phyloP scores from a whole-genome alignment of 2,329 filamentous ascomycete species.

The Verticillium longisporum region DNA sequence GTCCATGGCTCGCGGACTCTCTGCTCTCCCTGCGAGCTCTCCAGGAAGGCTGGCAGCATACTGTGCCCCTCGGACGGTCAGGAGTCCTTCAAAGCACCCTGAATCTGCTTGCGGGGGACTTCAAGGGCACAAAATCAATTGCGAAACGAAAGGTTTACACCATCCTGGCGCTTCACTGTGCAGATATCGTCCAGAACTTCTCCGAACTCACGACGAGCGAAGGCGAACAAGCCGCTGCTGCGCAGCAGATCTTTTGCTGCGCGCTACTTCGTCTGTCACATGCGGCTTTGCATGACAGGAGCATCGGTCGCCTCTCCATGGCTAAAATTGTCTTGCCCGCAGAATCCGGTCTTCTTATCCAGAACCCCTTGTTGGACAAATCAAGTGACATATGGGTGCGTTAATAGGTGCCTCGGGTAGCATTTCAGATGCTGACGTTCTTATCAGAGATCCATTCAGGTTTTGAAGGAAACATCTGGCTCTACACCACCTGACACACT shows the following conservation, averaged over 20 bases:
- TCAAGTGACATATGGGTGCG: constrained; percentile 36
- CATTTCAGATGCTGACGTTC: background rate
- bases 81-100: background rate
- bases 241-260: constrained; percentile 27
- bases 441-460: constrained; percentile 19
- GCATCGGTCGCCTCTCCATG: constrained; percentile 30
- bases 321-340: constrained; percentile 37
- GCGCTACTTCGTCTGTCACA: constrained; percentile 30
- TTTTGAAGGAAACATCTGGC: constrained; percentile 18
- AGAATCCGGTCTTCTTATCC: constrained; percentile 25
- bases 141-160: constrained; percentile 28
- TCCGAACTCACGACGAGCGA: constrained; percentile 22
- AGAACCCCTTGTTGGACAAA: constrained; percentile 21
- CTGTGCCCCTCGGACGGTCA: constrained; percentile 5
- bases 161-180: constrained; percentile 33
- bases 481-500: constrained; percentile 13
- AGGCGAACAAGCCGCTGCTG: constrained; percentile 14
- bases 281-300: constrained; percentile 20
- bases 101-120: background rate
- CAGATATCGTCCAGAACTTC: constrained; percentile 27
- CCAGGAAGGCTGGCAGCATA: constrained; percentile 28
- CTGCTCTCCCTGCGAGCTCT: constrained; percentile 33
- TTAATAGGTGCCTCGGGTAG: background rate
- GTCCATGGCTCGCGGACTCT: constrained; percentile 44
- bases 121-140: background rate